These are phyloP conservation scores for Pterula multifida DNA, from an alignment of 1,284 basidiomycete species.

Conservation along the genomic window DNA sequence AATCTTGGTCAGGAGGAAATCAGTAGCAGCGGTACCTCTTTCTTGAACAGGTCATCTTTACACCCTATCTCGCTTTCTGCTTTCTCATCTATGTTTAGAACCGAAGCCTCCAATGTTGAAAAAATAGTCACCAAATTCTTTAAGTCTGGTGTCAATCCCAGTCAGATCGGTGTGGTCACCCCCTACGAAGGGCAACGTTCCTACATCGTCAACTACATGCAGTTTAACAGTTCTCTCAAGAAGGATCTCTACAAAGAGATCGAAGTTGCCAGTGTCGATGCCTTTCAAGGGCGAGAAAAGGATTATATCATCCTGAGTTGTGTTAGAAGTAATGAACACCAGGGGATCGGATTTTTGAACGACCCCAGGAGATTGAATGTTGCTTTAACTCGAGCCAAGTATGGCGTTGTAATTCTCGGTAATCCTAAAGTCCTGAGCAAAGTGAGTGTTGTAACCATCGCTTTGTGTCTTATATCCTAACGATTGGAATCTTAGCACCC, in stretches of 20 bases:
- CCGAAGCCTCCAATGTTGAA: slow-evolving; percentile 97
- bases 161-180: slow-evolving; percentile 96
- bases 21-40: slow-evolving; percentile 95
- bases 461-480: slow-evolving; percentile 5
- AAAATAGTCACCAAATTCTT: slow-evolving; percentile 99
- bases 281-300: slow-evolving; percentile 99
- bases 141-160: slow-evolving; percentile 93
- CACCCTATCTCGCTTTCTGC: slow-evolving; percentile 8
- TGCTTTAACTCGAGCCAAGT: slow-evolving; percentile 94
- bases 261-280: slow-evolving; percentile 97
- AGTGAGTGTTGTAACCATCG: slow-evolving; percentile 33
- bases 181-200: slow-evolving; percentile 99
- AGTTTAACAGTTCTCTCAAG: slow-evolving; percentile 95
- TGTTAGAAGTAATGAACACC: slow-evolving; percentile 98
- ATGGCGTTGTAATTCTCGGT: slow-evolving; percentile 94
- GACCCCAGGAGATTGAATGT: slow-evolving; percentile 96
- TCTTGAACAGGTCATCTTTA: slow-evolving; percentile 72
- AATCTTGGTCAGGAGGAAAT: slow-evolving; percentile 99
- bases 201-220: slow-evolving; percentile 99
- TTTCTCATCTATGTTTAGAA: slow-evolving; percentile 36
- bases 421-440: slow-evolving; percentile 99
- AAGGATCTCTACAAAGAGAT: slow-evolving; percentile 99
- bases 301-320: slow-evolving; percentile 99
- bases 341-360: slow-evolving; percentile 98
- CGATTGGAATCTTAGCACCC: slow-evolving; percentile 57